Base-by-base conservation (phyloP, 2,329 filamentous ascomycete genomes). In the Aspergillus pseudoglaucus region DNA sequence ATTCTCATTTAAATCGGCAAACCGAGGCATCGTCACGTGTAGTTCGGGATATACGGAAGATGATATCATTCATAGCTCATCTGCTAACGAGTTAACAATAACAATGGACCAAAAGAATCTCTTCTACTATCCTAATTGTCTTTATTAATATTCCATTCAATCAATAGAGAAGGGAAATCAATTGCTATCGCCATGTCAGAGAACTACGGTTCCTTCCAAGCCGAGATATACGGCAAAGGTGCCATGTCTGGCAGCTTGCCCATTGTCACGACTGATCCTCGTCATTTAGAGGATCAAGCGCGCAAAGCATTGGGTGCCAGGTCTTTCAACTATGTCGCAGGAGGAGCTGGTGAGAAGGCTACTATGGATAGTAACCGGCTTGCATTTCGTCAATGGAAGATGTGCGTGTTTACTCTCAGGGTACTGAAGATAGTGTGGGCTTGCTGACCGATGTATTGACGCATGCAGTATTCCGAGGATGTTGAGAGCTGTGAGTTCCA, bases 291-390 rank as follows among this genome's bases (percentile, higher is more conserved):
- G 56, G 70, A 72, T 23, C 75, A 81, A 55, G 82, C 82, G 2
- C 69, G 68, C 45, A 65, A 73, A 46, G 64, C 61, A 12, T 70
- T 84, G 64, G 63, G 66, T 17, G 62, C 66, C 2, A 70, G 73
- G 9, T 69, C 75, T 6, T 84, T 77, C 59, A 78, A 78, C 52
- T 85, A 85, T 65, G 76, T 84, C 20, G 70, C 75, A 14, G 81
- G 82, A n/a, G 80, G 79, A 6, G 82, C 82, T 0, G 80, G 82
- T 2, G 80, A 83, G 55, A 72, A 75, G 33, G 73, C 79, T 2
- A 85, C 82, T 0, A 78, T 81, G 72, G 76, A 79, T 44, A 78
- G 79, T 39, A 83, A 83, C 56, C 71, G 75, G 6, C 65, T 78
- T 17, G 79, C 80, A 1, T 83, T 84, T 52, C 67, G 73, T 37